phyloP scores from a whole-genome alignment of 2,329 filamentous ascomycete species.

The Juglanconis oblonga region DNA sequence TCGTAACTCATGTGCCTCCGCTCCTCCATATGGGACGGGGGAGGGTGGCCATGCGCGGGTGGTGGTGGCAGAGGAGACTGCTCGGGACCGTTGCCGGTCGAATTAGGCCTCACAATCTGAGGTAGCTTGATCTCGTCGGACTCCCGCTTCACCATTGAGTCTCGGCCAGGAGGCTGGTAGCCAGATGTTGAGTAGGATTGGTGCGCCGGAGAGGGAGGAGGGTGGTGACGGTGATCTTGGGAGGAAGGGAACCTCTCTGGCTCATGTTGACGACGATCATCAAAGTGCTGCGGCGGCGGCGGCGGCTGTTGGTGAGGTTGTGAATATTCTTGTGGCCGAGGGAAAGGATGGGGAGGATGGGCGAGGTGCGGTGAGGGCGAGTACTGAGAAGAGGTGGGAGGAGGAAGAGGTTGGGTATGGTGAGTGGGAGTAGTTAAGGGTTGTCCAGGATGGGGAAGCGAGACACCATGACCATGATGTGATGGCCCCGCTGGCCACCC shows the following conservation, averaged over 20 bases:
- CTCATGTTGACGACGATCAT: conserved; percentile 34
- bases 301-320: conserved; percentile 24
- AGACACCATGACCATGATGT: conserved; percentile 44
- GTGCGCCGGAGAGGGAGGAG: conserved; percentile 31
- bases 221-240: conserved; percentile 48
- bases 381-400: conserved; percentile 35
- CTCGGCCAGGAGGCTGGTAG: conserved; percentile 40
- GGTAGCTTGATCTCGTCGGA: conserved; percentile 44
- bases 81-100: conserved; percentile 41
- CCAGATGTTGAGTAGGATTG: conserved; percentile 27
- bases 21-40: conserved; percentile 43
- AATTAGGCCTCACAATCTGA: conserved; percentile 49
- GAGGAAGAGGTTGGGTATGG: conserved; percentile 32
- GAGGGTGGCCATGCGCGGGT: conserved; percentile 13
- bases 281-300: conserved; percentile 22
- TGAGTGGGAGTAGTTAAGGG: conserved; percentile 28
- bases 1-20: conserved; percentile 55
- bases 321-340: conserved; percentile 35
- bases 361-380: conserved; percentile 16
- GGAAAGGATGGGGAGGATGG: conserved; percentile 32
- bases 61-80: conserved; percentile 32
- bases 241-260: conserved; percentile 52
- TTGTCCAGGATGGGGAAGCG: conserved; percentile 44
- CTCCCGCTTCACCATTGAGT: conserved; percentile 57
- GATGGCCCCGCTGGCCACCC: conserved; percentile 45